Evolutionary conservation across 2,329 filamentous ascomycete species (phyloP).

Genomic region (Trichoderma gracile): DNA sequence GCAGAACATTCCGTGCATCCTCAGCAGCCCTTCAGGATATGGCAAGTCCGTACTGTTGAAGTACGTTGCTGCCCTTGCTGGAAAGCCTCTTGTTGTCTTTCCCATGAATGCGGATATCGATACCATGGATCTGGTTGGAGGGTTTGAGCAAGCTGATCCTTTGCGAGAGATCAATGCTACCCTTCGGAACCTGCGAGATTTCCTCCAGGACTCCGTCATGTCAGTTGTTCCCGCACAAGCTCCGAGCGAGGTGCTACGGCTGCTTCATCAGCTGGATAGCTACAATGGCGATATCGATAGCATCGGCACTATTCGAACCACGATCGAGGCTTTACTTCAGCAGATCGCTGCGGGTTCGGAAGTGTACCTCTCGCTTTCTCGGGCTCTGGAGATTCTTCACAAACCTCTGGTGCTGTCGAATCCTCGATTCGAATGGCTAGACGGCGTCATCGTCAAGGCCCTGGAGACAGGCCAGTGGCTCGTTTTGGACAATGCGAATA

Average conservation of each 20-base stretch:
- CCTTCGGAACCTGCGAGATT: slow-evolving; percentile 51
- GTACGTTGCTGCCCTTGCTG: slow-evolving; percentile 76
- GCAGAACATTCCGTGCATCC: slow-evolving; percentile 82
- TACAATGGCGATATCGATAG: slow-evolving; percentile 42
- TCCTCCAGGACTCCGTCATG: slow-evolving; percentile 54
- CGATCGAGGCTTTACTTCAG: slow-evolving; percentile 44
- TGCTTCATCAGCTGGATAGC: slow-evolving; percentile 53
- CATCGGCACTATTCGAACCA: slow-evolving; percentile 42
- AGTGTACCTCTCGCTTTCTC: slow-evolving; percentile 50
- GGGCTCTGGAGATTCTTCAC: slow-evolving; percentile 52
- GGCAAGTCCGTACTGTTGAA: slow-evolving; percentile 83
- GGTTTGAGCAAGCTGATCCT: slow-evolving; percentile 91
- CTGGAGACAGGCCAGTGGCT: slow-evolving; percentile 87
- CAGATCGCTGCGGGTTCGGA: slow-evolving; percentile 47
- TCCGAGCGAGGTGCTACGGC: slow-evolving; percentile 49
- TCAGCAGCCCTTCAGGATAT: slow-evolving; percentile 81
- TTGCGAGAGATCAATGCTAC: slow-evolving; percentile 66
- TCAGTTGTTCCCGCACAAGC: slow-evolving; percentile 49
- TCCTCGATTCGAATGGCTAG: slow-evolving; percentile 92
- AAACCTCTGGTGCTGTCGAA: slow-evolving; percentile 62
- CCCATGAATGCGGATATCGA: slow-evolving; percentile 94
- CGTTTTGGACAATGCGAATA: slow-evolving; percentile 93
- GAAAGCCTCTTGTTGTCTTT: slow-evolving; percentile 76
- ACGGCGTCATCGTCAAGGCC: slow-evolving; percentile 87
- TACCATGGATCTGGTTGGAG: slow-evolving; percentile 94